Evolutionary conservation across 495 filamentous ascomycete genomes (phyloP).

Genomic region (Neurospora hispaniola): DNA sequence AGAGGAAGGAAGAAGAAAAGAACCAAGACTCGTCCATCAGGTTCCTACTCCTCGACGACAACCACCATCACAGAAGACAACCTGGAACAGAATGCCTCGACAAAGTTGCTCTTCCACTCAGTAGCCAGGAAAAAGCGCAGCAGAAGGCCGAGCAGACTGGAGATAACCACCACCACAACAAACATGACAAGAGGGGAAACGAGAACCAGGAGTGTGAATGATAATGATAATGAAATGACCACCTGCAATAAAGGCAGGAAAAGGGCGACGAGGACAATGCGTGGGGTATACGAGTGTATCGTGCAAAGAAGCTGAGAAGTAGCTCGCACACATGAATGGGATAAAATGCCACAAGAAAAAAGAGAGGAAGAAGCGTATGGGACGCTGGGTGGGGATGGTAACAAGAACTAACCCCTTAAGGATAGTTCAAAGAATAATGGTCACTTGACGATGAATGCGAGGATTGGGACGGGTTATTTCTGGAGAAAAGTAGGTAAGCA

Average conservation of each 20-base stretch:
- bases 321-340: not conserved
- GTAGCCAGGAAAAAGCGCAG: not conserved
- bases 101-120: no score
- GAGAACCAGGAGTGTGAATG: not conserved
- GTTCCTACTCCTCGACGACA: not conserved
- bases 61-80: no score
- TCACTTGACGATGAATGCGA: not conserved
- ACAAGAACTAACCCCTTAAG: no score
- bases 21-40: no score
- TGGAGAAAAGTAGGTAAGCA: not conserved
- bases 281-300: not conserved
- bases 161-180: not conserved
- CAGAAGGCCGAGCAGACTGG: not conserved
- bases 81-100: not conserved
- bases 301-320: not conserved
- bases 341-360: no score
- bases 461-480: not conserved
- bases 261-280: not conserved
- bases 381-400: no score
- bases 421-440: no score
- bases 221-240: not conserved
- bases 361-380: no score
- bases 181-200: not conserved
- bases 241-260: not conserved
- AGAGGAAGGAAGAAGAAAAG: not conserved